Base-by-base conservation (phyloP, 1,284 basidiomycete genomes). In the Apiotrichum sp. region DNA sequence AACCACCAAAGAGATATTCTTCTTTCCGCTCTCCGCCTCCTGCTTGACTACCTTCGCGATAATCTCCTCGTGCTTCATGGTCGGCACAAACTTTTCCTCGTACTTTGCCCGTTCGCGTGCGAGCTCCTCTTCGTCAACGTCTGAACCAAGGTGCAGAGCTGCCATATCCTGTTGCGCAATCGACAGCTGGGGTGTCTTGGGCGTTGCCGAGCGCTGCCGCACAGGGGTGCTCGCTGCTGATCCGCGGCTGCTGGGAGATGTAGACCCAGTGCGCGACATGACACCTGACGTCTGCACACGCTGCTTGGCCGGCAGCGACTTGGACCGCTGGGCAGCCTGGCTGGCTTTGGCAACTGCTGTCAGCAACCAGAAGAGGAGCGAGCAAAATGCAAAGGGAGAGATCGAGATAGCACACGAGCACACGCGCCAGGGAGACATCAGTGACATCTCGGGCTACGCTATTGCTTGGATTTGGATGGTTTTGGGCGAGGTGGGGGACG, bases 1-100 rank as follows among this genome's bases (percentile, higher is more conserved):
- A 41, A 98, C 92, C 16, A 98, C 88, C 62, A 98, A 78, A 70
- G 87, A 95, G 47, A 98, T 78, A 38, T 80, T 82, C 66, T 84
- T 86, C 74, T 86, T 90, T 31, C 79, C 81, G 31, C 77, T 77
- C 50, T 79, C 77, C 34, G 80, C 80, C 59, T 82, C 78, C 16
- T 80, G 79, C 48, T 83, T 81, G 61, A 78, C 83, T 2, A 86
- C 89, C 76, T 96, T 89, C 61, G 89, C 88, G 13, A 98, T 72
- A 50, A 98, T 77, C 71, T 88, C 93, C 71, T 91, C 92, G 62
- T 84, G 82, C 11, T 89, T 86, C 66, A 90, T 81, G 31, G 79
- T 82, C 61, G 88, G 77, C 66, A 83, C 88, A 4, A 87, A 82
- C 47, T 56, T 61, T 58, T 73, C 71, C 48, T 66, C 66, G 61